Evolutionary conservation across 2,329 filamentous ascomycete species (phyloP).

Genomic region (Thermoascus crustaceus): DNA sequence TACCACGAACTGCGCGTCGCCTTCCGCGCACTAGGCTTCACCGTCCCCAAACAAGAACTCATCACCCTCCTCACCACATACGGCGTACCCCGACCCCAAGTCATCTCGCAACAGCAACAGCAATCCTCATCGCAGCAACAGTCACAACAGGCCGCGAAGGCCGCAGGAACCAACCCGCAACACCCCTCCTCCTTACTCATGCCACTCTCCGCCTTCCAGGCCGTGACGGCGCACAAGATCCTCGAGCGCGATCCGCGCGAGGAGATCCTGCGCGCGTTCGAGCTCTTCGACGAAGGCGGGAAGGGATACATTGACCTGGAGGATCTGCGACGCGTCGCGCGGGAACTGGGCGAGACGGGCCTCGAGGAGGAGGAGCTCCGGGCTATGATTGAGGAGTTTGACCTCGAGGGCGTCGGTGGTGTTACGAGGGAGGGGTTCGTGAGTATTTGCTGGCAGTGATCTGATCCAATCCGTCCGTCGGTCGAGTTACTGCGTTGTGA

Average conservation of each 20-base stretch:
- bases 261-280: slow-evolving; percentile 84
- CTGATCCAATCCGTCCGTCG: too few relatives aligned
- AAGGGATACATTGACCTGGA: slow-evolving; percentile 86
- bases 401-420: slow-evolving; percentile 83
- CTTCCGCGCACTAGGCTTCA: slow-evolving; percentile 90
- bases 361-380: slow-evolving; percentile 85
- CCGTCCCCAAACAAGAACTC: slow-evolving; percentile 77
- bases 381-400: slow-evolving; percentile 98
- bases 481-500: not conserved
- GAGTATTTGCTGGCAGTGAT: slow-evolving; percentile 53
- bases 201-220: slow-evolving; percentile 63
- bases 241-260: slow-evolving; percentile 76
- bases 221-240: slow-evolving; percentile 72
- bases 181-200: slow-evolving; percentile 62
- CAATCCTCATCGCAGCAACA: slow-evolving; percentile 15
- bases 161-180: slow-evolving; percentile 34
- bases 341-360: slow-evolving; percentile 78
- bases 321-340: slow-evolving; percentile 76
- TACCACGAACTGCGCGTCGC: slow-evolving; percentile 98
- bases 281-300: slow-evolving; percentile 84
- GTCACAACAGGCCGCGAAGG: slow-evolving; percentile 23
- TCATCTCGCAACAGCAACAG: too few relatives aligned
- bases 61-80: slow-evolving; percentile 72
- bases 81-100: slow-evolving; percentile 59
- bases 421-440: slow-evolving; percentile 58